Conservation (phyloP, 1,139 yeast genomes). For the Scheffersomyces lignicola region DNA sequence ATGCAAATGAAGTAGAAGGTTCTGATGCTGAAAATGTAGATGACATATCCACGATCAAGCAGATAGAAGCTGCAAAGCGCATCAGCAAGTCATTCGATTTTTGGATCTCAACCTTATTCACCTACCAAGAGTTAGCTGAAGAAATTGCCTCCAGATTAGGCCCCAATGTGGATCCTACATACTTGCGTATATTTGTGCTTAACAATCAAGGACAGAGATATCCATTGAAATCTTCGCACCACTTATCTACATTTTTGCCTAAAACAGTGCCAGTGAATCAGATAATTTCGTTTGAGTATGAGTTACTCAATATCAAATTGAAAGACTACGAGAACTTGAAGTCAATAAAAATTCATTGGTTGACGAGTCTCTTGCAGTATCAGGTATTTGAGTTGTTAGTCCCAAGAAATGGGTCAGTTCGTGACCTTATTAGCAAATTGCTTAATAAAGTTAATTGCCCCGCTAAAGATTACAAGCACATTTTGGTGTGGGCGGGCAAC, state of each 20-base stretch:
- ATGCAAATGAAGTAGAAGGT: no score
- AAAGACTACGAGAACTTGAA: constrained; percentile 77
- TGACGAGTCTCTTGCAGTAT: constrained; percentile 60
- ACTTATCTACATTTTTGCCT: constrained; percentile 48
- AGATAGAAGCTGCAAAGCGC: constrained; percentile 17
- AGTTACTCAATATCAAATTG: constrained; percentile 71
- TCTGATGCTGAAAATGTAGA: constrained; percentile 12
- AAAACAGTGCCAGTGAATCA: constrained; percentile 49
- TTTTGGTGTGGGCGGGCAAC: constrained; percentile 61
- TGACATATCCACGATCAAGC: constrained; percentile 12
- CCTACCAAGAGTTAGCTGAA: constrained; percentile 59
- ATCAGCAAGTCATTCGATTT: constrained; percentile 47
- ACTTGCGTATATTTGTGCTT: constrained; percentile 64
- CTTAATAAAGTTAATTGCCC: constrained; percentile 56
- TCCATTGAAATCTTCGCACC: constrained; percentile 43
- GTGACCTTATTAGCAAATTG: constrained; percentile 57
- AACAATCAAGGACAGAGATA: constrained; percentile 55
- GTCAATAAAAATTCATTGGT: constrained; percentile 62
- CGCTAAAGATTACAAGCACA: constrained; percentile 45
- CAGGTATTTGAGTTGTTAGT: constrained; percentile 71
- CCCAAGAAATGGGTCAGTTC: constrained; percentile 58
- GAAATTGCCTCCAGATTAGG: constrained; percentile 55
- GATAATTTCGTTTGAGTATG: constrained; percentile 62
- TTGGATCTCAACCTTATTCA: constrained; percentile 67
- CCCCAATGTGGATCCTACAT: constrained; percentile 53